Evolutionary conservation across 1,139 yeast species (phyloP).

Genomic region (Debaryomycetaceae sp.): DNA sequence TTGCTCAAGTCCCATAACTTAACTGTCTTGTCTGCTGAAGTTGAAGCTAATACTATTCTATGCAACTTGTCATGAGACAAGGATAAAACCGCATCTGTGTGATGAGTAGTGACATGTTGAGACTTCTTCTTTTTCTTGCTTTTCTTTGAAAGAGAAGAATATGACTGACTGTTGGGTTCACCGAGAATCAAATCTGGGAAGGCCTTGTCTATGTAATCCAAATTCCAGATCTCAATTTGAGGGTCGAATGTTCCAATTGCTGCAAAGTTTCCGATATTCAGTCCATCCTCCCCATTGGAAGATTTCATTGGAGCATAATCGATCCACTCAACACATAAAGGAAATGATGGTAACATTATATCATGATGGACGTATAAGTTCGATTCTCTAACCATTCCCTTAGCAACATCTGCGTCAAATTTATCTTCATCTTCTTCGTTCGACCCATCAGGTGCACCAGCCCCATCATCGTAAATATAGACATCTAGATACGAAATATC

Average conservation of each 20-base stretch:
- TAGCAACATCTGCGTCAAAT: conserved; percentile 62
- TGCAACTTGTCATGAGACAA: conserved; percentile 78
- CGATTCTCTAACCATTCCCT: conserved; percentile 67
- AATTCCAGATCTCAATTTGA: conserved; percentile 94
- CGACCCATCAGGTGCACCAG: conserved; percentile 68
- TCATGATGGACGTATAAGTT: conserved; percentile 94
- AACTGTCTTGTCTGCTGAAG: conserved; percentile 93
- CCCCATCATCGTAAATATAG: conserved; percentile 92
- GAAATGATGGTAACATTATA: conserved; percentile 94
- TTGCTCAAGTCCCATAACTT: conserved; percentile 89
- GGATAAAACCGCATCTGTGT: conserved; percentile 90
- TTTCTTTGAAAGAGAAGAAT: conserved; percentile 37
- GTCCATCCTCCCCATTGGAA: conserved; percentile 26
- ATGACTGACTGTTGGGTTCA: conserved; percentile 56
- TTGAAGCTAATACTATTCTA: conserved; percentile 84
- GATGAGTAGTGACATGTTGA: conserved; percentile 69
- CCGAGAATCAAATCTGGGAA: conserved; percentile 94
- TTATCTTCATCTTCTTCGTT: conserved; percentile 64
- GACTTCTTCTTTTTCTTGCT: conserved; percentile 50
- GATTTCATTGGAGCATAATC: conserved; percentile 60
- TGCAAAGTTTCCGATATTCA: conserved; percentile 78
- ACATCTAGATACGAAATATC: conserved; percentile 90
- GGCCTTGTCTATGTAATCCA: conserved; percentile 88
- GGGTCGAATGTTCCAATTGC: conserved; percentile 98
- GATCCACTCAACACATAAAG: conserved; percentile 94